Evolutionary conservation across 371 early-diverging fungal species (phyloP).

Genomic region (Mucor circinelloides): DNA sequence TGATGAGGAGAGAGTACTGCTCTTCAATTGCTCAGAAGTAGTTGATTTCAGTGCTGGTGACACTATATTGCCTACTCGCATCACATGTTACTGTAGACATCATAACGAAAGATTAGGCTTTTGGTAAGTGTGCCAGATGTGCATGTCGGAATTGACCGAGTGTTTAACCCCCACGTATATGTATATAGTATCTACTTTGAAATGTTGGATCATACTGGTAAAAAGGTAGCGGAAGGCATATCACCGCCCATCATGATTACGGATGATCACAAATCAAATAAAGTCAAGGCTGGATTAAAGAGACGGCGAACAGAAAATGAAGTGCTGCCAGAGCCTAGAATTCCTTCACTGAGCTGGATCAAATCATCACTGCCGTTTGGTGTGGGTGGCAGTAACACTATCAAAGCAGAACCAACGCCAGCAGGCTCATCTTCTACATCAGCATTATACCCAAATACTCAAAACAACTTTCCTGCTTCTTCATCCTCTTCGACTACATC

Average conservation of each 20-base stretch:
- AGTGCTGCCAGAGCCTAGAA: conserved; percentile 13
- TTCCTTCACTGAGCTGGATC: conserved; percentile 16
- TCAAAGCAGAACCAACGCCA: conserved; percentile 2
- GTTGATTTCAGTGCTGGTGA: conserved; percentile 92
- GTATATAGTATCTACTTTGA: conserved; percentile 68
- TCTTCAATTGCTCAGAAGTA: conserved; percentile 88
- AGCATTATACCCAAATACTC: background rate
- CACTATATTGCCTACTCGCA: conserved; percentile 86
- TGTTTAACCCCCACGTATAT: background rate
- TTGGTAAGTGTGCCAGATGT: conserved; percentile 37
- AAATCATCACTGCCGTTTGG: conserved; percentile 15
- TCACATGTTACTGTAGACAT: conserved; percentile 95
- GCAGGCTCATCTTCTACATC: background rate
- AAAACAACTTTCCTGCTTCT: background rate
- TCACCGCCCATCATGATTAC: conserved; percentile 96
- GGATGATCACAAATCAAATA: conserved; percentile 93
- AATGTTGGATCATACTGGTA: conserved; percentile 71
- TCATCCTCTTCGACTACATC: conserved; percentile 4
- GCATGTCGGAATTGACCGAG: background rate
- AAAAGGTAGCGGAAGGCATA: conserved; percentile 76
- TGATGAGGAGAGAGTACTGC: conserved; percentile 74
- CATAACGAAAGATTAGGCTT: conserved; percentile 92
- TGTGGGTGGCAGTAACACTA: background rate
- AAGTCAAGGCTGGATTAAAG: conserved; percentile 58
- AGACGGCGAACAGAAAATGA: conserved; percentile 45